phyloP scores from a whole-genome alignment of 2,329 filamentous ascomycete genomes.

The Sarocladium oryzae region DNA sequence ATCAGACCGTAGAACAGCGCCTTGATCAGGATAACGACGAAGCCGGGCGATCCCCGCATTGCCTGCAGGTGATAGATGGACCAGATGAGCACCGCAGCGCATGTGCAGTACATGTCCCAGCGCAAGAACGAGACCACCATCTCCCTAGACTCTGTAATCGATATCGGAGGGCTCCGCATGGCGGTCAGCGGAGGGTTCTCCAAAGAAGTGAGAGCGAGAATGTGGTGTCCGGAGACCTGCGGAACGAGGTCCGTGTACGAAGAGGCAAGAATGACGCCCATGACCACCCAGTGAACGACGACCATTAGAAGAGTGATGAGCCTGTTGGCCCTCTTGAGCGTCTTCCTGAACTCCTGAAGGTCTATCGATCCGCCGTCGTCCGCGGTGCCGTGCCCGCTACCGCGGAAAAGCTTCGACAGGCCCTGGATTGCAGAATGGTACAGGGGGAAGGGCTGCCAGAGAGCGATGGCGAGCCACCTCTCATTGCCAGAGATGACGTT shows the following conservation, averaged over 20 bases:
- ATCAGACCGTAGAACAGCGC: not conserved
- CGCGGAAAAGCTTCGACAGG: not conserved
- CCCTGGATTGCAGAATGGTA: slow-evolving; percentile 6
- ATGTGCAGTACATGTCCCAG: slow-evolving; percentile 12
- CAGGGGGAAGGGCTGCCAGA: slow-evolving; percentile 13
- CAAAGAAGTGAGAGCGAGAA: slow-evolving; percentile 10
- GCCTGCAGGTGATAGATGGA: slow-evolving; percentile 6
- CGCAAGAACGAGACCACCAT: slow-evolving; percentile 11
- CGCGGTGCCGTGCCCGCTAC: too few species aligned
- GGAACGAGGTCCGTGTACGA: not conserved
- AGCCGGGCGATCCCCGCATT: not conserved
- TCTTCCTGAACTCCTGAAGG: not conserved
- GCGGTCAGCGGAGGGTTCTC: slow-evolving; percentile 6
- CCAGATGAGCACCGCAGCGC: slow-evolving; percentile 9
- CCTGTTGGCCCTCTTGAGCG: slow-evolving; percentile 2
- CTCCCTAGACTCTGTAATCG: slow-evolving; percentile 2
- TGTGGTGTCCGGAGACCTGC: not conserved
- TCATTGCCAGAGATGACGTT: not conserved
- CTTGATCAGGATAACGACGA: not conserved
- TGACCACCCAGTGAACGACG: slow-evolving; percentile 1
- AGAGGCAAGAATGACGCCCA: slow-evolving; percentile 7
- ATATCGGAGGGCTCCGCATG: slow-evolving; percentile 5
- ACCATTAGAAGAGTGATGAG: slow-evolving; percentile 3
- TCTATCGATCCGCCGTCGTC: not conserved
- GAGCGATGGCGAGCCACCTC: slow-evolving; percentile 8